Evolutionary conservation across 2,329 filamentous ascomycete species (phyloP).

Genomic region (Mycosphaerelloides madeirae): DNA sequence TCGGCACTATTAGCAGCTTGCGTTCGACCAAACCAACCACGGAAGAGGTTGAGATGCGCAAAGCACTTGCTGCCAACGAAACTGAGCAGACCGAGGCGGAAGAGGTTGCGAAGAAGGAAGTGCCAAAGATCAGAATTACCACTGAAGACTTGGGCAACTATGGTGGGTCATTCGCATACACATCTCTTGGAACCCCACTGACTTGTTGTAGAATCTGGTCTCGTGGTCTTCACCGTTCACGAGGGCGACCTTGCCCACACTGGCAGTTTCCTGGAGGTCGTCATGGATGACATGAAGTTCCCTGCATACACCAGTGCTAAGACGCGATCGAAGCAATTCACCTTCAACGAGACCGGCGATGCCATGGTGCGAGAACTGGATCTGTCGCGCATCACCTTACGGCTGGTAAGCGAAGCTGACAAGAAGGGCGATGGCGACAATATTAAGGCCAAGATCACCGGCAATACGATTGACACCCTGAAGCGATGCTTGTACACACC

Average conservation of each 20-base stretch:
- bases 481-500: constrained; percentile 83
- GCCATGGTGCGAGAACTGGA: constrained; percentile 97
- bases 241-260: constrained; percentile 77
- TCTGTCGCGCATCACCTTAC: constrained; percentile 85
- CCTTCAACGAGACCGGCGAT: constrained; percentile 87
- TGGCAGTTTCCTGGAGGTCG: constrained; percentile 74
- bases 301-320: constrained; percentile 79
- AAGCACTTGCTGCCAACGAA: constrained; percentile 45
- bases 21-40: constrained; percentile 26
- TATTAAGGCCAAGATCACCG: constrained; percentile 74
- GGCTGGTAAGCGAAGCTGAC: constrained; percentile 75
- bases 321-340: constrained; percentile 62
- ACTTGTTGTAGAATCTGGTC: constrained; percentile 65
- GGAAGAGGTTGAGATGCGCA: constrained; percentile 38
- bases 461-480: constrained; percentile 79
- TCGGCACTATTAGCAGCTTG: constrained; percentile 41
- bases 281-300: constrained; percentile 93
- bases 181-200: constrained; percentile 26
- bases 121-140: constrained; percentile 72
- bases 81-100: constrained; percentile 43
- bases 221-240: constrained; percentile 90
- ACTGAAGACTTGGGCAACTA: constrained; percentile 78
- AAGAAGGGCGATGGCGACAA: constrained; percentile 66
- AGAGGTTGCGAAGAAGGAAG: constrained; percentile 45
- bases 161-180: constrained; percentile 43